Conservation (phyloP, 768 basidiomycete species). For the Chalciporus sphaerocephalus region DNA sequence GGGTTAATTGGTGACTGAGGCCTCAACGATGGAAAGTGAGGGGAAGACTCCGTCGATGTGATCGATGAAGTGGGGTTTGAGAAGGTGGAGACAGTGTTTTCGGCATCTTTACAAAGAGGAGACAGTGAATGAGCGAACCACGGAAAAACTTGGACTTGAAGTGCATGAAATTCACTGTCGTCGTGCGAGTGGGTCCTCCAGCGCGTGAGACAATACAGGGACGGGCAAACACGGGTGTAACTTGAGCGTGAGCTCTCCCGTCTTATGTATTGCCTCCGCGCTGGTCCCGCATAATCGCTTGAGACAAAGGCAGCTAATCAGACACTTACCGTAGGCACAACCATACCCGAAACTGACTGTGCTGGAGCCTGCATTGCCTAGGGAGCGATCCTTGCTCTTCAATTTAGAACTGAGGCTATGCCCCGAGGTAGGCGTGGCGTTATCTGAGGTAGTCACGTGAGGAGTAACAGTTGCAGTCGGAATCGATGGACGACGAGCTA, state of each 20-base stretch:
- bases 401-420: background rate
- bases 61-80: constrained; percentile 14
- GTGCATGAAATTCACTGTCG: background rate
- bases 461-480: constrained; percentile 4
- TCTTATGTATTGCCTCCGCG: constrained; percentile 2
- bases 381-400: constrained; percentile 20
- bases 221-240: background rate
- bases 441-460: background rate
- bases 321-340: constrained; percentile 14
- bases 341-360: constrained; percentile 4
- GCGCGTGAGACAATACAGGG: constrained; percentile 1
- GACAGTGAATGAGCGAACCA: constrained; percentile 3
- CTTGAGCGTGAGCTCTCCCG: background rate
- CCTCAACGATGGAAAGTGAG: constrained; percentile 1
- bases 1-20: constrained; percentile 5
- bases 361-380: constrained; percentile 5
- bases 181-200: constrained; percentile 3
- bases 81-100: constrained; percentile 10
- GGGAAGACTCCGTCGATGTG: constrained; percentile 11
- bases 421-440: background rate
- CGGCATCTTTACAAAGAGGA: constrained; percentile 14
- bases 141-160: background rate
- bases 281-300: constrained; percentile 1
- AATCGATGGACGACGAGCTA: constrained; percentile 19
- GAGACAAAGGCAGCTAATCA: background rate